Evolutionary conservation across 805 yeast genomes (phyloP).

Genomic region (Ogataea angusta): DNA sequence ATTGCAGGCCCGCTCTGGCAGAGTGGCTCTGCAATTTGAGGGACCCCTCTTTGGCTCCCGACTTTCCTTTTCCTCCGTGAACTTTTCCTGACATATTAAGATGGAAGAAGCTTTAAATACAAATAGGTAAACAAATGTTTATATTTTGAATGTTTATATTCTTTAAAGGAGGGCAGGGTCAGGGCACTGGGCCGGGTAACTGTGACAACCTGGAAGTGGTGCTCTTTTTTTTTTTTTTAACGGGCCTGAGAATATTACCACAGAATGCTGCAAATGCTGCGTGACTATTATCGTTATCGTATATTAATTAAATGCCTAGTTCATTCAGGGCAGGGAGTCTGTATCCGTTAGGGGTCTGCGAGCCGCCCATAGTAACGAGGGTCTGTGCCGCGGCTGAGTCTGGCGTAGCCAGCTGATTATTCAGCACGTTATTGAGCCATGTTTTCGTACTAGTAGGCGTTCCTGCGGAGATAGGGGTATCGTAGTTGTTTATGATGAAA

Average conservation of each 20-base stretch:
- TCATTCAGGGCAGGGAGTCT: conserved; percentile 27
- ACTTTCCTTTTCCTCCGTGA: conserved; percentile 91
- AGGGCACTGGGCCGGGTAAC: conserved; percentile 6
- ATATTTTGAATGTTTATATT: conserved; percentile 10
- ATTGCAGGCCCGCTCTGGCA: conserved; percentile 91
- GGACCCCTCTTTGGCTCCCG: conserved; percentile 67
- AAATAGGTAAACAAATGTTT: conserved; percentile 11
- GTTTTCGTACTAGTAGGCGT: conserved; percentile 14
- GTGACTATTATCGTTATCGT: not conserved
- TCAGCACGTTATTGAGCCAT: conserved; percentile 22
- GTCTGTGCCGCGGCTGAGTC: conserved; percentile 10
- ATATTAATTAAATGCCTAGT: conserved; percentile 17
- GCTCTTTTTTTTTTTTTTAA: not conserved
- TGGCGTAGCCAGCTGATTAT: conserved; percentile 8
- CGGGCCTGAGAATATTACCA: not conserved
- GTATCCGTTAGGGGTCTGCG: conserved; percentile 5
- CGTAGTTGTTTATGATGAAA: conserved; percentile 14
- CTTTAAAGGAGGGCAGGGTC: conserved; percentile 1
- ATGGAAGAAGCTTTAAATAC: conserved; percentile 6
- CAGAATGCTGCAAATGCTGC: not conserved
- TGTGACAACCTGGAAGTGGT: not conserved
- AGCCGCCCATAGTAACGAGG: conserved; percentile 2
- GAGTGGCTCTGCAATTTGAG: conserved; percentile 76
- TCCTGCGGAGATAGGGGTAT: conserved; percentile 7
- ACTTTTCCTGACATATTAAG: conserved; percentile 81